A percentile compares a stretch with the other conserved stretches of the same genome.
Evolutionary conservation across 2,329 filamentous ascomycete species (phyloP).

Genomic region (Claviceps fusiformis): DNA sequence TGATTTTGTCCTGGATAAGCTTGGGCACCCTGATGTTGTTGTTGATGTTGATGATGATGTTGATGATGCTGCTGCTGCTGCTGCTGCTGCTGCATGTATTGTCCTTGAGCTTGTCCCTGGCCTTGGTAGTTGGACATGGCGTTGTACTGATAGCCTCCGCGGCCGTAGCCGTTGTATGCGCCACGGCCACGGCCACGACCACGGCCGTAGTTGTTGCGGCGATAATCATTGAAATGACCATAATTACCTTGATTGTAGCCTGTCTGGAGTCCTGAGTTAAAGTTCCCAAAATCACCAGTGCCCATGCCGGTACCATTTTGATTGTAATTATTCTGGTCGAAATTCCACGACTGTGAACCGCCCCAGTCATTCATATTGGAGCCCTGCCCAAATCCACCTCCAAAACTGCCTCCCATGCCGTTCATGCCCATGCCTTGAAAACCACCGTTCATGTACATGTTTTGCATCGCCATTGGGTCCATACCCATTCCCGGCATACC

Average conservation of each 20-base stretch:
- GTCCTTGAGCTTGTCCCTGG: conserved; percentile 17
- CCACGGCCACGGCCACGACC: conserved; percentile 54
- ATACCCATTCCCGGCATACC: conserved; percentile 76
- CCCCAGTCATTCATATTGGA: conserved; percentile 73
- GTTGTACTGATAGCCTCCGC: conserved; percentile 34
- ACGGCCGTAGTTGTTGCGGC: conserved; percentile 50
- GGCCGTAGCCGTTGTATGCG: conserved; percentile 40
- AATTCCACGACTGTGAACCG: conserved; percentile 70
- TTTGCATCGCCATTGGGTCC: conserved; percentile 65
- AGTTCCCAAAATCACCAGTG: conserved; percentile 66
- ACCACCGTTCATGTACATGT: conserved; percentile 66
- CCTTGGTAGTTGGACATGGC: conserved; percentile 24
- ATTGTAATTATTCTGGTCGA: conserved; percentile 81
- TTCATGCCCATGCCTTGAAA: conserved; percentile 67
- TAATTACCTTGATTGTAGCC: conserved; percentile 76
- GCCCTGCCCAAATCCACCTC: conserved; percentile 45
- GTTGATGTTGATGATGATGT: neutral
- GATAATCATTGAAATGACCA: conserved; percentile 72
- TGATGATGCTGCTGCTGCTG: neutral
- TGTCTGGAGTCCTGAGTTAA: conserved; percentile 66
- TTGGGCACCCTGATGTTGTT: conserved; percentile 4
- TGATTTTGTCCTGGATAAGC: conserved; percentile 10
- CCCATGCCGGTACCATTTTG: conserved; percentile 72
- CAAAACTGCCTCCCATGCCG: conserved; percentile 60
- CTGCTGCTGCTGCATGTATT: conserved; percentile 15